These are phyloP conservation scores for Pyricularia sp. DNA, from an alignment of 2,329 filamentous ascomycete genomes.

Conservation along the genomic window DNA sequence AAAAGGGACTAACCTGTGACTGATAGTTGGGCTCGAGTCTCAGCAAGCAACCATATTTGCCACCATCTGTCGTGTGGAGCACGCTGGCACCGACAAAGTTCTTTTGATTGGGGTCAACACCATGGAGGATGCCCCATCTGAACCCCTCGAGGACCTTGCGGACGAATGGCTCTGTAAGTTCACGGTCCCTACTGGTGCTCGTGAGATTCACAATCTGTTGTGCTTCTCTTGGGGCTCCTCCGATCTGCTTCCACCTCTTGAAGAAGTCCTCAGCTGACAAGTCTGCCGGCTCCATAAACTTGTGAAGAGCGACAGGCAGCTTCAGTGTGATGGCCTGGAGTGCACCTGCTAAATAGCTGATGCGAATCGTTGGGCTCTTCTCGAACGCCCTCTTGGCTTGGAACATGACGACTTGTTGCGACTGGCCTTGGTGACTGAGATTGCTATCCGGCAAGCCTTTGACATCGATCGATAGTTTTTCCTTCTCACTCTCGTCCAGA, in stretches of 20 bases:
- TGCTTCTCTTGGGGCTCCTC: conserved; percentile 74
- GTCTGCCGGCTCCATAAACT: conserved; percentile 92
- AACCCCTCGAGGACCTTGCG: conserved; percentile 71
- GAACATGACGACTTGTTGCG: conserved; percentile 91
- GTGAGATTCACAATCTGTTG: conserved; percentile 74
- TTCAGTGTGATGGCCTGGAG: conserved; percentile 88
- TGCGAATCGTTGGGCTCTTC: conserved; percentile 80
- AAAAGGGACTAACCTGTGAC: conserved; percentile 60
- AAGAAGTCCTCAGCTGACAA: conserved; percentile 91
- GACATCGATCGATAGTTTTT: conserved; percentile 70
- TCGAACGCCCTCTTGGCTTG: conserved; percentile 75
- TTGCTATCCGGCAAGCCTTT: conserved; percentile 82
- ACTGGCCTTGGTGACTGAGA: conserved; percentile 65
- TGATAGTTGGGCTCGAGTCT: conserved; percentile 89
- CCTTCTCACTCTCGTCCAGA: conserved; percentile 58
- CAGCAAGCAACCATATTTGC: conserved; percentile 91
- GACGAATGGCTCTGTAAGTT: conserved; percentile 64
- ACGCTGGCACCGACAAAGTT: conserved; percentile 92
- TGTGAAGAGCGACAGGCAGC: conserved; percentile 79
- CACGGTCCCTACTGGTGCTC: conserved; percentile 39
- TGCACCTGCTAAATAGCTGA: conserved; percentile 90
- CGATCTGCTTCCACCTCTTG: conserved; percentile 98
- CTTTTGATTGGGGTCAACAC: conserved; percentile 84
- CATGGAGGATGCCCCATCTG: conserved; percentile 76
- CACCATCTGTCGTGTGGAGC: conserved; percentile 68